Evolutionary conservation across 2,329 filamentous ascomycete species (phyloP).

Genomic region (Phaeomoniella chlamydospora): DNA sequence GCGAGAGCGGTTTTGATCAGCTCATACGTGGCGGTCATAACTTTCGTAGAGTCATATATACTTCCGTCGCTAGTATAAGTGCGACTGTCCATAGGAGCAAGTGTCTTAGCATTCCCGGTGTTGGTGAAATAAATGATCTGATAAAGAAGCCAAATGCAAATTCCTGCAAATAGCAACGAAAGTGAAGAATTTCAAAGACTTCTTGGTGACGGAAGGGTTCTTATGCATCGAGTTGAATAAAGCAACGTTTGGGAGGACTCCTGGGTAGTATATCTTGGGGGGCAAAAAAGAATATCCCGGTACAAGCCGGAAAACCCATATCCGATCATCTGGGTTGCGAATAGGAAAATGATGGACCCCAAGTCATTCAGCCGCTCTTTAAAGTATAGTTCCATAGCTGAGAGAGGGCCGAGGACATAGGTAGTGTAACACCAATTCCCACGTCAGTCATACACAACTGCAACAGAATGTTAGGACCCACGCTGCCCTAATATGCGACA

Average conservation of each 20-base stretch:
- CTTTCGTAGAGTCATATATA: background rate
- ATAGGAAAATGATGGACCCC: constrained; percentile 27
- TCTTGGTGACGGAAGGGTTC: background rate
- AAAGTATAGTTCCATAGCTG: constrained; percentile 34
- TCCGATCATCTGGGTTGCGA: constrained; percentile 35
- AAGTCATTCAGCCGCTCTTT: constrained; percentile 21
- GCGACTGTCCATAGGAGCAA: background rate
- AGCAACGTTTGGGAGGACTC: constrained; percentile 19
- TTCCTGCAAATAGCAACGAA: background rate
- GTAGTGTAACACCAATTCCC: constrained; percentile 23
- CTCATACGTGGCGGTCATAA: background rate
- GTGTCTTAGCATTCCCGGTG: background rate
- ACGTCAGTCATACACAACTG: constrained; percentile 24
- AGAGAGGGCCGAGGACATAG: constrained; percentile 23
- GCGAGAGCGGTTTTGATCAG: background rate
- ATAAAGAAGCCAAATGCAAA: background rate
- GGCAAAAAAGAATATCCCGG: constrained; percentile 30
- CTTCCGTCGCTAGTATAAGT: background rate
- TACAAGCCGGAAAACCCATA: constrained; percentile 35
- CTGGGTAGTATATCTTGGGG: constrained; percentile 34
- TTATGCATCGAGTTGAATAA: constrained; percentile 24
- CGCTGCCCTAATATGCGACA: background rate
- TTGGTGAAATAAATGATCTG: background rate
- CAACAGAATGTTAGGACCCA: too few relatives aligned
- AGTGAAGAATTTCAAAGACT: background rate